Percentiles rank a stretch among this genome's conserved stretches.
phyloP scores from a whole-genome alignment of 2,329 filamentous ascomycete species.

The Elsinoe fawcettii region DNA sequence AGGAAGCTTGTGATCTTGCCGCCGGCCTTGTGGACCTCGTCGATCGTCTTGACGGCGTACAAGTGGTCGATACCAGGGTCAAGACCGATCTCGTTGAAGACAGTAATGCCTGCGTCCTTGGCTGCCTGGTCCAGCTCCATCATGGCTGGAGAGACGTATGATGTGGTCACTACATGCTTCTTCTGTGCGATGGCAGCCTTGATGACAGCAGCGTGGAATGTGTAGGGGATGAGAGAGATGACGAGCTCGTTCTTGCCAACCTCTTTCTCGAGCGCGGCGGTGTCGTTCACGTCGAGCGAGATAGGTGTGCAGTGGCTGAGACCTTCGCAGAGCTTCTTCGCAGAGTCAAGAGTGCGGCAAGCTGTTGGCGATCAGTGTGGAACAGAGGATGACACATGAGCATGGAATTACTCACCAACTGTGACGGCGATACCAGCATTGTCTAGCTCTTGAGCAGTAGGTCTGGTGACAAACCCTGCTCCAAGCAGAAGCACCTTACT shows the following conservation, averaged over 20 bases:
- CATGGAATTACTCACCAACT: constrained; percentile 38
- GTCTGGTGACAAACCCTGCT: constrained; percentile 48
- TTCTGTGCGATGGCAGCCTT: constrained; percentile 87
- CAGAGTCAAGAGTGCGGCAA: constrained; percentile 70
- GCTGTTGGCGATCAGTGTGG: constrained; percentile 42
- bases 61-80: constrained; percentile 68
- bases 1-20: constrained; percentile 79
- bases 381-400: background rate
- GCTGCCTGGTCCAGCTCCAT: constrained; percentile 59
- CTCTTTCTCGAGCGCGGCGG: constrained; percentile 67
- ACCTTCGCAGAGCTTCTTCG: constrained; percentile 65
- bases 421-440: constrained; percentile 51
- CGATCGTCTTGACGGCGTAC: constrained; percentile 80
- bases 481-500: constrained; percentile 44
- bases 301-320: constrained; percentile 68
- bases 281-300: constrained; percentile 75
- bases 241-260: constrained; percentile 58
- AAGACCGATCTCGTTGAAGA: constrained; percentile 91
- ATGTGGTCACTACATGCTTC: constrained; percentile 94
- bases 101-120: constrained; percentile 88
- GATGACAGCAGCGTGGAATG: constrained; percentile 79
- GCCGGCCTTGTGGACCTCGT: constrained; percentile 75
- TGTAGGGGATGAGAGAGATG: constrained; percentile 76
- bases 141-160: constrained; percentile 53
- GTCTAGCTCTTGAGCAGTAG: constrained; percentile 52